phyloP scores from a whole-genome alignment of 306 rosid genomes.

The Dalbergia cochinchinensis region DNA sequence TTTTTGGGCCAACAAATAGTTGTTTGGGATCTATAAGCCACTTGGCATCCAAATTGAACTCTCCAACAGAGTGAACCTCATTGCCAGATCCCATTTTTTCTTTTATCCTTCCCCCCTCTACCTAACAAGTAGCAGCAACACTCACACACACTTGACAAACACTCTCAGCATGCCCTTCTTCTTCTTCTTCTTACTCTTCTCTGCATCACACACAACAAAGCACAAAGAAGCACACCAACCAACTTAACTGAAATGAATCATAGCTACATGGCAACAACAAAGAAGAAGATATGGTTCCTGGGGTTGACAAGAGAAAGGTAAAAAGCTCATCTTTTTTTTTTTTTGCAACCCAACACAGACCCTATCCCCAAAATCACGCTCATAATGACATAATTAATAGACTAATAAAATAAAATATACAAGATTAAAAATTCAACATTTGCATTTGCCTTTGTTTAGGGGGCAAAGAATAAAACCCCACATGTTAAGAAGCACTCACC shows the following conservation, averaged over 20 bases:
- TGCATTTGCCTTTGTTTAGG: constrained; percentile 58
- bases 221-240: constrained; percentile 19
- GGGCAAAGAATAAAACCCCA: constrained; percentile 73
- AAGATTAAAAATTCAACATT: constrained; percentile 45
- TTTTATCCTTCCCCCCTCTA: constrained; percentile 2
- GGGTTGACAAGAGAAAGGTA: constrained; percentile 18
- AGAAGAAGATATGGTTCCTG: background rate
- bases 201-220: constrained; percentile 30
- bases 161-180: constrained; percentile 33
- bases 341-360: constrained; percentile 46
- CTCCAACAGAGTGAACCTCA: constrained; percentile 81
- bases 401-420: constrained; percentile 36
- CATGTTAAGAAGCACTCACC: constrained; percentile 62
- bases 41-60: constrained; percentile 73
- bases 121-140: constrained; percentile 35
- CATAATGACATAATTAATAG: background rate
- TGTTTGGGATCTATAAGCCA: constrained; percentile 91
- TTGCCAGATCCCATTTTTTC: constrained; percentile 85
- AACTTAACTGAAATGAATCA: constrained; percentile 27
- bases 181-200: background rate
- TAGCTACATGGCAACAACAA: constrained; percentile 20
- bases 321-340: constrained; percentile 45
- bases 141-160: constrained; percentile 37
- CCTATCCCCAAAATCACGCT: constrained; percentile 71
- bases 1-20: constrained; percentile 90